Percentiles rank a stretch among this genome's conserved stretches.
Conservation (phyloP, 1,139 yeast species). For the Blastobotrys indianensis region DNA sequence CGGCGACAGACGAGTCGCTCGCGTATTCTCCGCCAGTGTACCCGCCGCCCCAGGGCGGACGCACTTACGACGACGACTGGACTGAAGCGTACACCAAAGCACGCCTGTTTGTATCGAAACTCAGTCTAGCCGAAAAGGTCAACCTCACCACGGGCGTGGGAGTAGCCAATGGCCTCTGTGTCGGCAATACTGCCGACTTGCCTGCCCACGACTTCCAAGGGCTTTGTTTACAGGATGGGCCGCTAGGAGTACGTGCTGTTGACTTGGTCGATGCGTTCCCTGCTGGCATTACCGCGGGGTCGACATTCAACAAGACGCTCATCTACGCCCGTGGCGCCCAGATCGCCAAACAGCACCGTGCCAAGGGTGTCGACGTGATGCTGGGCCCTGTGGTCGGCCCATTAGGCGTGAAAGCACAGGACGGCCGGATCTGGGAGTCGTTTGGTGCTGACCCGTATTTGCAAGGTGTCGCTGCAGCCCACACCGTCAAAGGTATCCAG, state of each 20-base stretch:
- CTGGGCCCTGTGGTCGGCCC: slow-evolving; percentile 65
- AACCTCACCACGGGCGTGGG: slow-evolving; percentile 61
- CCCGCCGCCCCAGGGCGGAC: not conserved
- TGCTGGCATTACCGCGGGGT: slow-evolving; percentile 53
- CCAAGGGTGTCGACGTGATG: slow-evolving; percentile 53
- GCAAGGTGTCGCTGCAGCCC: slow-evolving; percentile 52
- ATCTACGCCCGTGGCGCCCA: slow-evolving; percentile 52
- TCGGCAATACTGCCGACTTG: slow-evolving; percentile 57
- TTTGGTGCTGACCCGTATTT: slow-evolving; percentile 61
- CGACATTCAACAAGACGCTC: slow-evolving; percentile 52
- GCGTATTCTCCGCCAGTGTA: not conserved
- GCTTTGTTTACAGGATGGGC: slow-evolving; percentile 62
- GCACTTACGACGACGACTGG: slow-evolving; percentile 2
- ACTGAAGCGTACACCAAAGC: slow-evolving; percentile 34
- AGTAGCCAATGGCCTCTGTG: slow-evolving; percentile 60
- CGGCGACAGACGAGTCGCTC: too few relatives aligned
- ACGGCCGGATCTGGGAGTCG: slow-evolving; percentile 65
- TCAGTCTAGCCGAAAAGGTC: slow-evolving; percentile 55
- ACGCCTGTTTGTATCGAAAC: slow-evolving; percentile 43
- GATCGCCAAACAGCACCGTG: slow-evolving; percentile 49
- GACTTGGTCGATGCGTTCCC: slow-evolving; percentile 56
- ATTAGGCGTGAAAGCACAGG: slow-evolving; percentile 56
- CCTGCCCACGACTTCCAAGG: slow-evolving; percentile 52
- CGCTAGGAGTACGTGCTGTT: slow-evolving; percentile 55
- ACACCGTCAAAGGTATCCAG: slow-evolving; percentile 53